These are phyloP conservation scores for Pontederia paniculata DNA, from an alignment of 176 grass and related monocot genomes.

Conservation along the genomic window DNA sequence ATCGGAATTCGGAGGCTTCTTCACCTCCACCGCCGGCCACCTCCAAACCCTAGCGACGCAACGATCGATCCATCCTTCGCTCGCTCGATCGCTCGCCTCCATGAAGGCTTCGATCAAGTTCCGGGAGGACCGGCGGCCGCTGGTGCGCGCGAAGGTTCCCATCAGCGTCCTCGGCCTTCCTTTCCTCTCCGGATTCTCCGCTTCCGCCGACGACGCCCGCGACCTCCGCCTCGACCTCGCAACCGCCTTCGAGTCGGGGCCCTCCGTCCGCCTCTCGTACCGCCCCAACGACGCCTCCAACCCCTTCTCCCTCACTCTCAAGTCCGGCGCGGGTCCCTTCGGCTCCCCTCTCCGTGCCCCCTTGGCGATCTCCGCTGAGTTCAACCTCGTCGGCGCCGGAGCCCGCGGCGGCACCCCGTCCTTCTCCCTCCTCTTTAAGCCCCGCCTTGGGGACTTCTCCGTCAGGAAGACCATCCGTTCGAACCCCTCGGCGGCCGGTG, in stretches of 20 bases:
- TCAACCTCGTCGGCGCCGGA: conserved; percentile 12
- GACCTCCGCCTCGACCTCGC: conserved; percentile 20
- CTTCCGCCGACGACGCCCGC: conserved; percentile 7
- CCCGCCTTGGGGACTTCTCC: conserved; percentile 20
- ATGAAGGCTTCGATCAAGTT: conserved; percentile 28
- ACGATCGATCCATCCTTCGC: too few relatives aligned
- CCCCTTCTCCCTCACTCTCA: conserved; percentile 18
- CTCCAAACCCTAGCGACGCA: too few relatives aligned
- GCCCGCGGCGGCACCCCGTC: neutral
- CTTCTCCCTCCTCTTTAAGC: conserved; percentile 20
- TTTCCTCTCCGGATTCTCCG: conserved; percentile 15
- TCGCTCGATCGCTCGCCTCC: neutral
- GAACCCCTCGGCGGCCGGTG: neutral
- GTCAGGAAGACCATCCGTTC: conserved; percentile 16
- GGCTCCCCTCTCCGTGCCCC: conserved; percentile 10
- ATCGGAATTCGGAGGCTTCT: too few relatives aligned
- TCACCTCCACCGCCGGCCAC: too few relatives aligned
- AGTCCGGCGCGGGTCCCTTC: conserved; percentile 16
- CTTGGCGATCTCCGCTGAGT: conserved; percentile 16
- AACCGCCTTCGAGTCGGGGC: conserved; percentile 20
- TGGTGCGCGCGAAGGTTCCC: conserved; percentile 19
- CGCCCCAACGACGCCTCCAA: conserved; percentile 13
- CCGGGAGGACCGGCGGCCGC: conserved; percentile 12
- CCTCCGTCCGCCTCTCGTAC: conserved; percentile 18
- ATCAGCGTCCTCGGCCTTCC: conserved; percentile 17